Conservation (phyloP, 345 rosid species). For the Trapa incisa region DNA sequence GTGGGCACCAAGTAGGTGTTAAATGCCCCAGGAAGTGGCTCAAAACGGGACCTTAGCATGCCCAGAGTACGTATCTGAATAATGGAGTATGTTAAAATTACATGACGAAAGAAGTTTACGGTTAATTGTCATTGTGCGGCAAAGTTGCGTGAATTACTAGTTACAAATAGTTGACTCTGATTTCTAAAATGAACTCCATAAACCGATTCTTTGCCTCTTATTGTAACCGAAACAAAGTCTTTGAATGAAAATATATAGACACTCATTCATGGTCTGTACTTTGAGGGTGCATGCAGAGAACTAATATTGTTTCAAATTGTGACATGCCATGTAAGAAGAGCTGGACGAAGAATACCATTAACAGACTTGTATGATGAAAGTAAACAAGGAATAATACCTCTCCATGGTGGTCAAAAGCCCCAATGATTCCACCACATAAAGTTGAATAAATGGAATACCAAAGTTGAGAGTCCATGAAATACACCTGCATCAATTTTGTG, state of each 20-base stretch:
- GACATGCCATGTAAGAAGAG: not conserved
- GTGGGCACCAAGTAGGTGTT: constrained; percentile 82
- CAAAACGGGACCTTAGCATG: constrained; percentile 94
- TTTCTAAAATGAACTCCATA: not conserved
- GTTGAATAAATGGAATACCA: constrained; percentile 92
- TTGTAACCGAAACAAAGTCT: not conserved
- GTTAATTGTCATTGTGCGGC: not conserved
- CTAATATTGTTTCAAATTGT: not conserved
- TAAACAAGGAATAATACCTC: constrained; percentile 38
- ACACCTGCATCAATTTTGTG: constrained; percentile 35
- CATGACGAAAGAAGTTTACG: not conserved
- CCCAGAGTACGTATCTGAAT: constrained; percentile 79
- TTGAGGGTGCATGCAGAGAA: not conserved
- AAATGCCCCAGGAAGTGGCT: constrained; percentile 86
- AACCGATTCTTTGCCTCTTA: not conserved
- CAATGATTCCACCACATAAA: constrained; percentile 76
- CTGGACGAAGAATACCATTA: constrained; percentile 5
- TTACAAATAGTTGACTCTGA: not conserved
- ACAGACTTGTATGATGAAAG: constrained; percentile 2
- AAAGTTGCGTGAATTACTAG: not conserved
- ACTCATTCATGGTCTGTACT: not conserved
- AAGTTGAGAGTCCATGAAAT: constrained; percentile 92
- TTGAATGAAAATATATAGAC: not conserved
- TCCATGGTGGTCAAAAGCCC: constrained; percentile 93
- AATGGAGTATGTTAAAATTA: constrained; percentile 1